Conservation (phyloP, 2,329 filamentous ascomycete species). For the Didymella lethalis region DNA sequence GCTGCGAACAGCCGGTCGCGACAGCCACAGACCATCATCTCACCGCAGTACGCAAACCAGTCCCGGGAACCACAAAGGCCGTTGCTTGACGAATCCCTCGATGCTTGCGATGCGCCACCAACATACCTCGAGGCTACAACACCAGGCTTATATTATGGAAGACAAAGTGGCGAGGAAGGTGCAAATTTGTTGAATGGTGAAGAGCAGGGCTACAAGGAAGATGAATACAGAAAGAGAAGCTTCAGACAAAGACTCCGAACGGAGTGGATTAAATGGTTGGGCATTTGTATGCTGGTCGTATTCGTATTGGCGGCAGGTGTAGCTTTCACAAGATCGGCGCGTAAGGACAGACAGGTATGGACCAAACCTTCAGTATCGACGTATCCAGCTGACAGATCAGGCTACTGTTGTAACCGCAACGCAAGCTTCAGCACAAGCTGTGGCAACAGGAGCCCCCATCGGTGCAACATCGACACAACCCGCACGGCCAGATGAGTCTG, state of each 20-base stretch:
- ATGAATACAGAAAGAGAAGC: slow-evolving; percentile 31
- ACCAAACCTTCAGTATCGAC: neutral
- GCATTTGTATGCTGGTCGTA: slow-evolving; percentile 31
- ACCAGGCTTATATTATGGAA: slow-evolving; percentile 39
- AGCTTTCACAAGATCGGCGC: slow-evolving; percentile 27
- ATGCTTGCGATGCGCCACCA: slow-evolving; percentile 36
- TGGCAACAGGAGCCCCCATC: slow-evolving; percentile 18
- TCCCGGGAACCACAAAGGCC: slow-evolving; percentile 35
- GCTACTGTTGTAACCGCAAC: slow-evolving; percentile 4
- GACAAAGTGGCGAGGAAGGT: slow-evolving; percentile 42
- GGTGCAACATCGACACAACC: slow-evolving; percentile 15
- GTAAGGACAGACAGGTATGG: slow-evolving; percentile 34
- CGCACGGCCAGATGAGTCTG: slow-evolving; percentile 4
- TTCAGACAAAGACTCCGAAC: slow-evolving; percentile 32
- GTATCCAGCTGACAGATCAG: neutral
- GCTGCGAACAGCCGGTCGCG: slow-evolving; percentile 38
- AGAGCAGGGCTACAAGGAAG: slow-evolving; percentile 36
- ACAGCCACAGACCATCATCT: slow-evolving; percentile 31
- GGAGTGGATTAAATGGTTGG: slow-evolving; percentile 34
- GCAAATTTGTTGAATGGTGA: slow-evolving; percentile 35
- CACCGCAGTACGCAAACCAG: slow-evolving; percentile 21
- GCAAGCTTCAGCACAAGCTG: slow-evolving; percentile 26
- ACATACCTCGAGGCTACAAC: slow-evolving; percentile 49
- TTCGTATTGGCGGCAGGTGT: slow-evolving; percentile 34
- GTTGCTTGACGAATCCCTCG: slow-evolving; percentile 37